Evolutionary conservation across 129 eudicot genomes (phyloP).

Genomic region (Dittrichia graveolens): DNA sequence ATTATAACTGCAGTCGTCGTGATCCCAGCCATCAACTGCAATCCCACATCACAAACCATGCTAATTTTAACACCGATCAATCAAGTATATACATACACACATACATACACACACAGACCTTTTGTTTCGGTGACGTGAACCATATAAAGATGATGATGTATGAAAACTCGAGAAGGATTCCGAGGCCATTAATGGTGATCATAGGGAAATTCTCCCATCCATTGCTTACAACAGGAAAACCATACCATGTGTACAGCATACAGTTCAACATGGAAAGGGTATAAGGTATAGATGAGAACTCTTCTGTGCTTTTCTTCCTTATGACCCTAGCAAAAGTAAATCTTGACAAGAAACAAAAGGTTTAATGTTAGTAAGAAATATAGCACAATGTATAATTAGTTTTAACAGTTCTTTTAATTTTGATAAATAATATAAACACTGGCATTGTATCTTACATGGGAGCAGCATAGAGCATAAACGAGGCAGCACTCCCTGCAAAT

Average conservation of each 20-base stretch:
- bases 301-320: slow-evolving; percentile 73
- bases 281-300: slow-evolving; percentile 79
- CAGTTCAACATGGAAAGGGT: slow-evolving; percentile 57
- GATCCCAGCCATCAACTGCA: slow-evolving; percentile 70
- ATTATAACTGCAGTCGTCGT: slow-evolving; percentile 36
- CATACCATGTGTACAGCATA: slow-evolving; percentile 83
- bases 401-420: neutral
- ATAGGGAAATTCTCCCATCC: slow-evolving; percentile 76
- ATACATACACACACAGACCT: slow-evolving; percentile 52
- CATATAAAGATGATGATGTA: slow-evolving; percentile 65
- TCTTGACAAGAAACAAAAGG: slow-evolving; percentile 38
- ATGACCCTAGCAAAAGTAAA: slow-evolving; percentile 63
- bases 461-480: slow-evolving; percentile 73
- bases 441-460: slow-evolving; percentile 58
- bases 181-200: slow-evolving; percentile 72
- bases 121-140: slow-evolving; percentile 57
- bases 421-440: neutral
- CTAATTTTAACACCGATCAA: slow-evolving; percentile 4
- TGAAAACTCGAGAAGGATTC: slow-evolving; percentile 70
- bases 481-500: slow-evolving; percentile 82
- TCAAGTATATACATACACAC: neutral
- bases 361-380: slow-evolving; percentile 16
- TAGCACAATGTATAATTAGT: neutral
- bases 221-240: slow-evolving; percentile 77
- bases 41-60: slow-evolving; percentile 19